Evolutionary conservation across 176 grass and related monocot genomes (phyloP), one percentile per base, ranked within the genome.

Genomic region (Zoysia japonica): DNA sequence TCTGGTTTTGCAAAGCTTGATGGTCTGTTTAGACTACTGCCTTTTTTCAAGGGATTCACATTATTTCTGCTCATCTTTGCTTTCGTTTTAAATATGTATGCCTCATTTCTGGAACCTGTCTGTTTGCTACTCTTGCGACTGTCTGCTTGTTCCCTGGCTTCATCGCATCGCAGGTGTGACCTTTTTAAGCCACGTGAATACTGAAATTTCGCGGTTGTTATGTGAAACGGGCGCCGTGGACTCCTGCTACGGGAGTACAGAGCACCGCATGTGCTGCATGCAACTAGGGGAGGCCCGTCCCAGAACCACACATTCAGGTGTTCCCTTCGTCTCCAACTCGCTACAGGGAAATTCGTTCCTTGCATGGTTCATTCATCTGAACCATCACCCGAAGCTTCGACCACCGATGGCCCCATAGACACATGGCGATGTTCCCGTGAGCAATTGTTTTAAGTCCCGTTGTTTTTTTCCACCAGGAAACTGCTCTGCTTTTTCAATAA

Each of bases 401-500:
- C 86, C 53, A 63, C 38, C 51, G 75, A 76, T 17, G 86, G 69
- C 45, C 86, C 86, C 80, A 75, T 78, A 51, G 28, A 62, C 79
- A 88, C 75, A 74, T 84, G 86, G 68, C 44, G 75, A 53, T 83
- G 86, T 74, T 55, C 59, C 67, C 2, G 3, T 44, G 28, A 28
- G 36, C 42, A 72, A 43, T 28, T 28, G 28, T 28, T 28, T 28
- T 28, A 28, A 28, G 28, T 28, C 28, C 28, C 28, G 28, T 28
- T 28, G 28, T 28, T 28, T 28, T 28, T 28, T 28, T 28, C 28
- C 28, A 28, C 28, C 28, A 28, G 28, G 28, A 28, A 28, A 28
- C 0, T 28, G 28, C 28, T 28, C 28, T 28, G 28, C 28, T 28
- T 28, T 28, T 28, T 28, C 28, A 28, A 28, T 28, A 28, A 28